Conservation (phyloP, 495 filamentous ascomycete species). For the Astrocystis sublimbata region DNA sequence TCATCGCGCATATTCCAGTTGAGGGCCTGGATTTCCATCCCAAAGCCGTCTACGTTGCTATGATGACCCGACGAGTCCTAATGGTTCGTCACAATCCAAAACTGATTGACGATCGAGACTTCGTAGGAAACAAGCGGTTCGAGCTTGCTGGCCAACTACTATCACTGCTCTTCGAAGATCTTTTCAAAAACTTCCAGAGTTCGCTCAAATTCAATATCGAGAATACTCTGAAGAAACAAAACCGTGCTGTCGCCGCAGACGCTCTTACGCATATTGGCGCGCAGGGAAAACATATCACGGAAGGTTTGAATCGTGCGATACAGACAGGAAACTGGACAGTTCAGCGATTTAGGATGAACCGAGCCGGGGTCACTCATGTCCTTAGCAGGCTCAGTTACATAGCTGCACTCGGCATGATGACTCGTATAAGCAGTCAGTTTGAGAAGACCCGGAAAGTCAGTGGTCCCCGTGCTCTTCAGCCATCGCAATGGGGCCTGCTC, state of each 20-base stretch:
- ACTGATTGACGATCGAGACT: slow-evolving; percentile 93
- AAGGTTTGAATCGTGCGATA: slow-evolving; percentile 89
- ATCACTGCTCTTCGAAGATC: slow-evolving; percentile 93
- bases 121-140: slow-evolving; percentile 94
- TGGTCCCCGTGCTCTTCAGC: slow-evolving; percentile 91
- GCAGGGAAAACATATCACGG: slow-evolving; percentile 78
- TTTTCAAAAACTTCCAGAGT: slow-evolving; percentile 91
- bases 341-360: slow-evolving; percentile 97
- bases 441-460: slow-evolving; percentile 96
- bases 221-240: slow-evolving; percentile 87
- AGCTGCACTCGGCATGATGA: slow-evolving; percentile 99
- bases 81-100: slow-evolving; percentile 88
- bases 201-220: slow-evolving; percentile 89
- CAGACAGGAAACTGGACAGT: slow-evolving; percentile 97
- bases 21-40: slow-evolving; percentile 86
- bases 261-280: slow-evolving; percentile 72
- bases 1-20: slow-evolving; percentile 92
- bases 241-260: slow-evolving; percentile 82
- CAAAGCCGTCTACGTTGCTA: slow-evolving; percentile 91
- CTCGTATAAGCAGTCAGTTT: slow-evolving; percentile 95
- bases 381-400: slow-evolving; percentile 95
- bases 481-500: slow-evolving; percentile 96
- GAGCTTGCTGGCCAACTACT: slow-evolving; percentile 93
- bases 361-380: slow-evolving; percentile 95
- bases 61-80: slow-evolving; percentile 91